Evolutionary conservation across 768 basidiomycete species (phyloP), one percentile per base, ranked within the genome.

Genomic region (Sutorius australiensis): DNA sequence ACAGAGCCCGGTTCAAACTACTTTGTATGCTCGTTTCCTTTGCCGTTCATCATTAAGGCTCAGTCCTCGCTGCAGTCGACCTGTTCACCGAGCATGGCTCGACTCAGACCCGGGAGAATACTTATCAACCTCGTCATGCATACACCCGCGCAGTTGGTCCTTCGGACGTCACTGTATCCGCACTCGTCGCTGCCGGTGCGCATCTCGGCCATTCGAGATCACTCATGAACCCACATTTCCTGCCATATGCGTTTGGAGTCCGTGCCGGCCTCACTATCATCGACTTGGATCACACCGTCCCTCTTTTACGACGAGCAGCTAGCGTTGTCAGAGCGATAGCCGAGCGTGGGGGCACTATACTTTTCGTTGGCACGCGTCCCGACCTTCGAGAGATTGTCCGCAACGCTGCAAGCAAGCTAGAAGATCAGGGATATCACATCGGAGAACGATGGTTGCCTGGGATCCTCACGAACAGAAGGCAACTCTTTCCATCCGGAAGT

Each of bases 371-470:
- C 55, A 93, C 92, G 3, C 83, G 88, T 51, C 76, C 88, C 49
- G 87, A 92, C 71, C 76, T 93, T 47, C 80, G 85, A 55, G 80
- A 82, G 21, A 73, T 87, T 17, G 85, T 94, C 28, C 79, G 83
- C 59, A 84, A 84, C 61, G 90, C 94, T 13, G 87, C 92, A 6
- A 80, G 82, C 59, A 83, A 91, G 38, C 68, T 98, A 55, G 93
- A 85, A 24, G 63, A 75, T 38, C 90, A 91, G 66, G 94, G 87
- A 0, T 98, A 81, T 73, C 82, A 89, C 55, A 85, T 97, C 46
- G 86, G 85, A 14, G 88, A 92, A 51, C 78, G 87, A 66, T 99
- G 97, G 97, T 76, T 94, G 34, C 91, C 95, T 1, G 97, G 97
- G n/a, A 91, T 89, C 21, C 77, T 98, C 59, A 95, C 95, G 42